These are phyloP conservation scores for Biscogniauxia mediterranea DNA, from an alignment of 2,329 filamentous ascomycete species.

Conservation along the genomic window DNA sequence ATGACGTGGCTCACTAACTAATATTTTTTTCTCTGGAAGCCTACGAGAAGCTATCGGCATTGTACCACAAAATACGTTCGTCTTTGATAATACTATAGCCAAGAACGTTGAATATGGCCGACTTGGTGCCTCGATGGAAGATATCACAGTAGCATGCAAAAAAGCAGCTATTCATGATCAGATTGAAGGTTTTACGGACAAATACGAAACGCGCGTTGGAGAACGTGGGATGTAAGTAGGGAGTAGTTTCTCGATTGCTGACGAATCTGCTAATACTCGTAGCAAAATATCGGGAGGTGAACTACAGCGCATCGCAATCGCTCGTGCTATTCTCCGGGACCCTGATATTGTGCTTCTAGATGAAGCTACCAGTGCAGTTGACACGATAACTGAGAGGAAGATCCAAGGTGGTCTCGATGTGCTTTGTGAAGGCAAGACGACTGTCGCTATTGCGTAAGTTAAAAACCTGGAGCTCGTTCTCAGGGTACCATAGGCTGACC, in stretches of 20 bases:
- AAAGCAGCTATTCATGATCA: constrained; percentile 55
- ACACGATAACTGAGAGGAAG: constrained; percentile 66
- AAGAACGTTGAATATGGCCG: constrained; percentile 55
- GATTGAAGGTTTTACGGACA: constrained; percentile 51
- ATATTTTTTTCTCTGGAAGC: constrained; percentile 21
- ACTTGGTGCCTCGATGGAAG: constrained; percentile 45
- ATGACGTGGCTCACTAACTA: constrained; percentile 2
- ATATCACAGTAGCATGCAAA: constrained; percentile 50
- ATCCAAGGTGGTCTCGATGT: constrained; percentile 61
- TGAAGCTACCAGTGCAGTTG: constrained; percentile 75
- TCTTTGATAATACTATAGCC: constrained; percentile 55
- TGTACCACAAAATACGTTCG: constrained; percentile 44
- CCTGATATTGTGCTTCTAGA: constrained; percentile 76
- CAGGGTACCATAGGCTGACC: constrained; percentile 14
- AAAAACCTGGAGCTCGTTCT: background rate
- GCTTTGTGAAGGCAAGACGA: constrained; percentile 61
- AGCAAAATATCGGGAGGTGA: constrained; percentile 66
- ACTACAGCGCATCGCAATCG: constrained; percentile 65
- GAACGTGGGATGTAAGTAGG: constrained; percentile 47
- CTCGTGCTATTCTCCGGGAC: constrained; percentile 69
- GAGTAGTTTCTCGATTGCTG: background rate
- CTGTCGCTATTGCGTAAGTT: constrained; percentile 63
- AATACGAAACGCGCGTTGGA: constrained; percentile 52
- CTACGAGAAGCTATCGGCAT: constrained; percentile 43
- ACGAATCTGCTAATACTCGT: constrained; percentile 12